phyloP scores from a whole-genome alignment of 805 yeast genomes.

The Millerozyma miso region DNA sequence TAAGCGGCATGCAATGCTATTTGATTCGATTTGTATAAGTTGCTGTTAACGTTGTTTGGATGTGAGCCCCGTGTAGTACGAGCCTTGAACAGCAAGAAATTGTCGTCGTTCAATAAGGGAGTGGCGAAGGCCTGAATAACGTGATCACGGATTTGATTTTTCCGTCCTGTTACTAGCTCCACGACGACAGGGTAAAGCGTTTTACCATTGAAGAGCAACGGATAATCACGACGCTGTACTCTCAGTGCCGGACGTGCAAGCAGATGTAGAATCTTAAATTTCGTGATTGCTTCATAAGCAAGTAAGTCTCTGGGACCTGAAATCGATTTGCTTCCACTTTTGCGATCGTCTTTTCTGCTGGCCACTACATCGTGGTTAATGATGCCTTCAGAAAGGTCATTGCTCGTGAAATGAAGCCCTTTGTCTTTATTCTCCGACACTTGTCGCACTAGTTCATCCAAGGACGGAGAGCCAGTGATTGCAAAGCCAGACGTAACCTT shows the following conservation, averaged over 20 bases:
- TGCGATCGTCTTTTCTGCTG: slow-evolving; percentile 6
- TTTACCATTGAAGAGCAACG: slow-evolving; percentile 10
- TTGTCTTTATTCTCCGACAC: not conserved
- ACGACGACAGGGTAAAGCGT: slow-evolving; percentile 14
- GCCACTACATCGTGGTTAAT: slow-evolving; percentile 12
- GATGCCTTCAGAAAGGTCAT: slow-evolving; percentile 6
- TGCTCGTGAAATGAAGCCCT: slow-evolving; percentile 8
- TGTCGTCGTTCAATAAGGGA: slow-evolving; percentile 21
- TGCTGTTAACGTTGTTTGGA: slow-evolving; percentile 10
- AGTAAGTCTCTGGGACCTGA: slow-evolving; percentile 1
- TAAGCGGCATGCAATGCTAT: slow-evolving; percentile 20
- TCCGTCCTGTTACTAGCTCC: slow-evolving; percentile 19
- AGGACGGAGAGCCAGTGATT: not conserved
- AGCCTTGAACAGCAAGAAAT: slow-evolving; percentile 14
- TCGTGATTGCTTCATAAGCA: slow-evolving; percentile 11
- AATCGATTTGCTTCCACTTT: not conserved
- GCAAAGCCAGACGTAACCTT: not conserved
- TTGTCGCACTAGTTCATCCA: not conserved
- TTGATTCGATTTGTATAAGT: slow-evolving; percentile 15
- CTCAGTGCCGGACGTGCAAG: slow-evolving; percentile 5
- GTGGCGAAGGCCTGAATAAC: slow-evolving; percentile 14
- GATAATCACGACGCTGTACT: slow-evolving; percentile 7
- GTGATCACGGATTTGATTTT: slow-evolving; percentile 24
- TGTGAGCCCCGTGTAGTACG: not conserved
- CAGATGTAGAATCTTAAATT: slow-evolving; percentile 13